Base-by-base conservation (phyloP, 345 rosid genomes). In the Zanthoxylum bungeanum region DNA sequence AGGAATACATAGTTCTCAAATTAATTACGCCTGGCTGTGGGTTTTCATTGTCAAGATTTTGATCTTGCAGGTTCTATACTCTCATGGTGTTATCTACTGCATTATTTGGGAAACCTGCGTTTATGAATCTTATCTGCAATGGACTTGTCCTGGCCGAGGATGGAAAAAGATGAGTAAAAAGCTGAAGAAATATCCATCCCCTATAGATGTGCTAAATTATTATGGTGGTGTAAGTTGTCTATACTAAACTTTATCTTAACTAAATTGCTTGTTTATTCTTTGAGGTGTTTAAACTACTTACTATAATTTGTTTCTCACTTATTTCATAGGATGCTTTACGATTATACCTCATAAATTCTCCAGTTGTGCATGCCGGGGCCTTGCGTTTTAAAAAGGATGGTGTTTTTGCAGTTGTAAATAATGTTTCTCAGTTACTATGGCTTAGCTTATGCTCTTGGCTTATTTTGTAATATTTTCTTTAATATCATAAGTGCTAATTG, bases 11-110 rank as follows among this genome's bases (percentile, higher is more conserved):
- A 42, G 49, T 40, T 46, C 34, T 14, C 5, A 9, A 49, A 47
- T n/a, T 31, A 63, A 14, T 4, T 42, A 33, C 65, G 34, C 67
- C 46, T 28, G 33, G 28, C 71, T 21, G 9, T 77, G 61, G 47
- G 57, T 62, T 19, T 53, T 37, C 62, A 34, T 64, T 47, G 57
- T 49, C 22, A 21, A 21, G 2, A 22, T 56, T 30, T 63, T 42
- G 37, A 21, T 14, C 39, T 34, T 69, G 50, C 86, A 94, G 97
- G 97, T 96, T 96, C 80, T 96, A 96, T 80, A 96, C 99, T 53
- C 98, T 96, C 39, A 93, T 93, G 99, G 99, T 96, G 76, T 80
- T 96, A 84, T 89, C 99, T 50, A 96, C 99, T 76, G 99, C 98
- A 75, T 81, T 96, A 76, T 91, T 91, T 73, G 97, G 90, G 59